These are phyloP conservation scores for Yarrowia sp. DNA, from an alignment of 805 yeast genomes.

Conservation along the genomic window DNA sequence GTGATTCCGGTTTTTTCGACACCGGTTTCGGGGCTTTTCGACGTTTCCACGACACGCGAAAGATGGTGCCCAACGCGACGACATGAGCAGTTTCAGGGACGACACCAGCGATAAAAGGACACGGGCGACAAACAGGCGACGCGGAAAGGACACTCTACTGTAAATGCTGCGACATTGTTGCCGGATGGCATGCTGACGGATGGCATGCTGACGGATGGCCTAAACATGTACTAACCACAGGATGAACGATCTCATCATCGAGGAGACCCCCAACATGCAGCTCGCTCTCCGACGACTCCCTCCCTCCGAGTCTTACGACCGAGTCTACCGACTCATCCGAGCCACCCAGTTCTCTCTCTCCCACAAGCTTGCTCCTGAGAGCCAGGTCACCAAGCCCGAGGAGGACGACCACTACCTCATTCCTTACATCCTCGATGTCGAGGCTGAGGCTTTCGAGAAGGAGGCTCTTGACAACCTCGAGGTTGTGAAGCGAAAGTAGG, in stretches of 20 bases:
- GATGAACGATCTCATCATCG: slow-evolving; percentile 81
- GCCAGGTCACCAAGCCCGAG: slow-evolving; percentile 72
- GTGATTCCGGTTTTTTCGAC: background rate
- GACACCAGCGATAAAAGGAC: background rate
- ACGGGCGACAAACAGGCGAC: background rate
- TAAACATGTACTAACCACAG: slow-evolving; percentile 36
- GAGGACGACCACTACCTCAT: slow-evolving; percentile 65
- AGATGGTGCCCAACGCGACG: background rate
- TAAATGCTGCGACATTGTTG: background rate
- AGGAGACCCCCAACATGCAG: slow-evolving; percentile 83
- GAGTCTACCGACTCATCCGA: slow-evolving; percentile 87
- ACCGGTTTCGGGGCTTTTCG: background rate
- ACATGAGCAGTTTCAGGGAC: background rate
- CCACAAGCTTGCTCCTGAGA: slow-evolving; percentile 79
- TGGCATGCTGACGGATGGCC: background rate
- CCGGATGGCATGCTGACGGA: too few species aligned
- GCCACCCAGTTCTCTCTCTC: slow-evolving; percentile 86
- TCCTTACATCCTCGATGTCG: slow-evolving; percentile 91
- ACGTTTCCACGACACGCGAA: background rate
- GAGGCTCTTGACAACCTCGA: slow-evolving; percentile 79
- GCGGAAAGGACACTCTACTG: background rate
- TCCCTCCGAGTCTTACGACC: slow-evolving; percentile 76
- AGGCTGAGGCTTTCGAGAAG: slow-evolving; percentile 86
- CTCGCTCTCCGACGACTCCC: slow-evolving; percentile 88
- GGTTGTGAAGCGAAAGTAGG: slow-evolving; percentile 35